These are phyloP conservation scores for Cryptococcus maquisensis DNA, from an alignment of 1,284 basidiomycete genomes.

Conservation along the genomic window DNA sequence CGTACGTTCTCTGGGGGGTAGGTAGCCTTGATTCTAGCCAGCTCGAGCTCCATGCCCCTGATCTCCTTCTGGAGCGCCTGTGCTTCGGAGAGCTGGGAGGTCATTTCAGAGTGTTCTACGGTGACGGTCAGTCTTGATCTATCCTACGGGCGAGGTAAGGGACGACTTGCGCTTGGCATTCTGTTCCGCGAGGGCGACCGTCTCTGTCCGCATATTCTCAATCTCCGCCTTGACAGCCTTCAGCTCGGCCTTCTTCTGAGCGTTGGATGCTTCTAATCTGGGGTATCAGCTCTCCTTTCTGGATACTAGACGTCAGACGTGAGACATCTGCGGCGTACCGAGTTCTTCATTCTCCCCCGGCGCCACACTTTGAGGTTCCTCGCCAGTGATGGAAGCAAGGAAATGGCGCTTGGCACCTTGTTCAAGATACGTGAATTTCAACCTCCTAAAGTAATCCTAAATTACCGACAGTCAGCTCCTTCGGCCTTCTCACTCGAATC, in stretches of 20 bases:
- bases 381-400: conserved; percentile 71
- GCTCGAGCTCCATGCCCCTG: conserved; percentile 68
- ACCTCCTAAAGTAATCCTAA: conserved; percentile 70
- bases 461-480: not conserved
- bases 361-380: conserved; percentile 69
- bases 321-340: conserved; percentile 25
- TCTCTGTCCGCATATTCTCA: conserved; percentile 59
- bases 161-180: conserved; percentile 32
- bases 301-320: not conserved
- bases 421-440: conserved; percentile 80
- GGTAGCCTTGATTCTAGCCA: conserved; percentile 69
- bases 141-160: not conserved
- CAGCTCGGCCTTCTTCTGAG: conserved; percentile 63
- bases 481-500: not conserved
- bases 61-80: conserved; percentile 65
- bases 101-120: conserved; percentile 31
- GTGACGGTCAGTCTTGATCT: not conserved
- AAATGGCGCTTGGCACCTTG: conserved; percentile 83
- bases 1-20: conserved; percentile 58
- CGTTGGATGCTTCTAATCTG: conserved; percentile 55
- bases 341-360: conserved; percentile 66
- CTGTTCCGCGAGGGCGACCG: conserved; percentile 47
- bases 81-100: conserved; percentile 55
- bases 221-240: conserved; percentile 62
- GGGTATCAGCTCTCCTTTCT: not conserved